phyloP scores from a whole-genome alignment of 768 basidiomycete genomes.

The Boletus patriciae region DNA sequence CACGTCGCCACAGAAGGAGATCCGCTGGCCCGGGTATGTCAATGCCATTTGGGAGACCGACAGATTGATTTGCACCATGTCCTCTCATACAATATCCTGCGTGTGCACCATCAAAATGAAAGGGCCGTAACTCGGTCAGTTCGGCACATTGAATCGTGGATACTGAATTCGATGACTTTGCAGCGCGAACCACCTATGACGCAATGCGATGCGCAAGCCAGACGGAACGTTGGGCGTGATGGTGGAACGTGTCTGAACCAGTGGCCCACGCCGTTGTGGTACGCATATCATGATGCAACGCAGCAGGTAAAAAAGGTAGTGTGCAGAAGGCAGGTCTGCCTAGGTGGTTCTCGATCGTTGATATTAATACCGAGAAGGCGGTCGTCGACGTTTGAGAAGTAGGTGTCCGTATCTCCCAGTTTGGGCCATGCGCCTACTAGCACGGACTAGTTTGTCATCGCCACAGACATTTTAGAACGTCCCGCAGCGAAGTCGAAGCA shows the following conservation, averaged over 20 bases:
- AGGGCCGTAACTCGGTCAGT: neutral
- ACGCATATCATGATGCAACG: conserved; percentile 4
- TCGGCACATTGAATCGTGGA: neutral
- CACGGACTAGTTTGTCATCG: conserved; percentile 11
- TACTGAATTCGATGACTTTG: neutral
- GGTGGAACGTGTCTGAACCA: neutral
- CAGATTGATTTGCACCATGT: neutral
- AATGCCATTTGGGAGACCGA: neutral
- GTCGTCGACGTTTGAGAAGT: conserved; percentile 3
- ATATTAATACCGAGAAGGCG: conserved; percentile 12
- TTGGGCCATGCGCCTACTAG: conserved; percentile 2
- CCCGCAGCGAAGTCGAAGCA: conserved; percentile 10
- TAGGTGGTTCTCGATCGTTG: conserved; percentile 9
- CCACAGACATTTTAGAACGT: conserved; percentile 5
- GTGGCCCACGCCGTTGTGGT: conserved; percentile 7
- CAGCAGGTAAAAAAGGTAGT: neutral
- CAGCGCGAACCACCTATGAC: neutral
- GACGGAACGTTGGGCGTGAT: neutral
- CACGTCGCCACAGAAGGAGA: conserved; percentile 3
- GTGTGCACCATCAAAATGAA: neutral
- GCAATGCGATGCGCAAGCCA: neutral
- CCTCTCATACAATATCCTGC: neutral
- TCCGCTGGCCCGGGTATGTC: neutral
- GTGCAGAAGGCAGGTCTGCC: conserved; percentile 1
- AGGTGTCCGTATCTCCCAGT: neutral